Evolutionary conservation across 495 filamentous ascomycete species (phyloP).

Genomic region (Lophium mytilinum): DNA sequence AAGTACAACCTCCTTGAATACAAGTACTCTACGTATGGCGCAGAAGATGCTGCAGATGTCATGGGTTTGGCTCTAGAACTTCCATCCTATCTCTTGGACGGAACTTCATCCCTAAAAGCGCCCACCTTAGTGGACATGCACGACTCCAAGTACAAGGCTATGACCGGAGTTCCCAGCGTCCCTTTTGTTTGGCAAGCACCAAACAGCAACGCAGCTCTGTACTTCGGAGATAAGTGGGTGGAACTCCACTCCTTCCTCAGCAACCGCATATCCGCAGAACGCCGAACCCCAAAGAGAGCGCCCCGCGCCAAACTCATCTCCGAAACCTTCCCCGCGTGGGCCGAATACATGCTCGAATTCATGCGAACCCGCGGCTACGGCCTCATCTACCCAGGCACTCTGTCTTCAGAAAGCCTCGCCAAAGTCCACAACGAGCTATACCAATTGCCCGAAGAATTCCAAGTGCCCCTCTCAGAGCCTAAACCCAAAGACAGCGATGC

Average conservation of each 20-base stretch:
- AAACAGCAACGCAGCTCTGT: constrained; percentile 67
- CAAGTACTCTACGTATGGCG: constrained; percentile 51
- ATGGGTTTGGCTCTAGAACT: constrained; percentile 71
- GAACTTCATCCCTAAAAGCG: constrained; percentile 42
- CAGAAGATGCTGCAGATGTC: constrained; percentile 39
- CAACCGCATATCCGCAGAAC: constrained; percentile 40
- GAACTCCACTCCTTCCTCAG: constrained; percentile 71
- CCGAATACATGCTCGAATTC: constrained; percentile 67
- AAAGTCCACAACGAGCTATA: constrained; percentile 68
- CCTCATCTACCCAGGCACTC: constrained; percentile 60
- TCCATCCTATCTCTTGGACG: constrained; percentile 53
- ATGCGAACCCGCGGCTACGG: constrained; percentile 64
- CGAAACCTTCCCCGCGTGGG: constrained; percentile 56
- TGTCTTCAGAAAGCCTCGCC: constrained; percentile 43
- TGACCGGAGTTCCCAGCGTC: constrained; percentile 30
- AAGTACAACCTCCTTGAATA: constrained; percentile 68
- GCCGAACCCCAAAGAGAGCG: background rate
- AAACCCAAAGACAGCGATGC: background rate
- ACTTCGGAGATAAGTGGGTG: constrained; percentile 74
- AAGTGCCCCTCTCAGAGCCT: background rate
- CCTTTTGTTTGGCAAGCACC: constrained; percentile 78
- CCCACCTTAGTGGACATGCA: constrained; percentile 36
- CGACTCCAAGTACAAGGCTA: constrained; percentile 12
- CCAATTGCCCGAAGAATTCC: constrained; percentile 60
- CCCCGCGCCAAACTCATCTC: constrained; percentile 32